These are phyloP conservation scores for Vaccinium macrocarpon DNA, from an alignment of 148 eudicot species.

Conservation along the genomic window DNA sequence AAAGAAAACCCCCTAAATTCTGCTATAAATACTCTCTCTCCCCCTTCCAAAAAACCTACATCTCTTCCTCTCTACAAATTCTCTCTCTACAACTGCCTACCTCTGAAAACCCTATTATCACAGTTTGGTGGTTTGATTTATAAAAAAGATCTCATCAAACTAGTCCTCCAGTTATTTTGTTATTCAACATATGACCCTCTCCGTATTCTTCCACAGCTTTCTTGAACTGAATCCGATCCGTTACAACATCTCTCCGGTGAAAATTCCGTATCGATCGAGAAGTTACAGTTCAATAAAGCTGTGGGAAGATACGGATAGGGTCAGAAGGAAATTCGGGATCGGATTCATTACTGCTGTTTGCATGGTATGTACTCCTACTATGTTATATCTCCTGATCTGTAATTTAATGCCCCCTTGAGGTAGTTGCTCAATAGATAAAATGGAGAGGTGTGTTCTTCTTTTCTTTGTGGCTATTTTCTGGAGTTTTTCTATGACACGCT, in stretches of 20 bases:
- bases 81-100: constrained; percentile 7
- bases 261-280: not conserved
- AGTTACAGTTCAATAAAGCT: constrained; percentile 74
- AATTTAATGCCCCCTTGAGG: no score
- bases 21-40: constrained; percentile 48
- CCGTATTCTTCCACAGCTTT: constrained; percentile 96
- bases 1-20: constrained; percentile 29
- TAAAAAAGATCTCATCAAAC: not conserved
- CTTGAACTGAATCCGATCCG: constrained; percentile 74
- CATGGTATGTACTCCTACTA: not conserved
- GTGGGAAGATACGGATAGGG: constrained; percentile 68
- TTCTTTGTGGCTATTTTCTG: not conserved
- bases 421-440: not conserved
- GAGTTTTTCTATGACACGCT: no score
- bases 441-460: not conserved
- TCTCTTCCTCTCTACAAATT: constrained; percentile 23
- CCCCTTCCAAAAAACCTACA: constrained; percentile 20
- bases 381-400: not conserved
- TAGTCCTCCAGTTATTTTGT: no score
- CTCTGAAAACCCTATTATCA: constrained; percentile 22
- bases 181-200: constrained; percentile 32
- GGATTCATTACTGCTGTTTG: not conserved
- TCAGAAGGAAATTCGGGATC: constrained; percentile 12
- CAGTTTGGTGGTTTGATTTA: constrained; percentile 18
- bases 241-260: not conserved